These are phyloP conservation scores for Fraxinus paxiana DNA, from an alignment of 305 asterid genomes.

Conservation along the genomic window DNA sequence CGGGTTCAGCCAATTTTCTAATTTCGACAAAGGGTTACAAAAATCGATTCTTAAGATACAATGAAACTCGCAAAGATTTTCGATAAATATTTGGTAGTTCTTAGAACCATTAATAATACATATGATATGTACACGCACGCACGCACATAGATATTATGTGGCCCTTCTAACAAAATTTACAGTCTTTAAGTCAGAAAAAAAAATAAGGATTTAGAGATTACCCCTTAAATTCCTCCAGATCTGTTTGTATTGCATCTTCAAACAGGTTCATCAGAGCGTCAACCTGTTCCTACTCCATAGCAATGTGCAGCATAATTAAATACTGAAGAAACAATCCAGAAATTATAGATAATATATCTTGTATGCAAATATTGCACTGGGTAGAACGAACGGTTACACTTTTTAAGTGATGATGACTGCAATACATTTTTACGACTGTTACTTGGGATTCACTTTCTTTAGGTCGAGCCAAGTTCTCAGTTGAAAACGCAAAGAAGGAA, in stretches of 20 bases:
- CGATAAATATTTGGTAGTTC: background rate
- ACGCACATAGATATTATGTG: background rate
- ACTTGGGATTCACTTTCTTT: slow-evolving; percentile 16
- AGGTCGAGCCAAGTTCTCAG: slow-evolving; percentile 27
- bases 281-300: slow-evolving; percentile 23
- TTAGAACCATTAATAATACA: background rate
- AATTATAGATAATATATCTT: background rate
- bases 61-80: background rate
- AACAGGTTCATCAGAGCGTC: slow-evolving; percentile 20
- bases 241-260: background rate
- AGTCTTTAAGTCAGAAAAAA: background rate
- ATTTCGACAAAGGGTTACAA: background rate
- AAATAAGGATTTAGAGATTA: background rate
- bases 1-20: background rate
- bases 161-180: background rate
- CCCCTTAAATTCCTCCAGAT: slow-evolving; percentile 8
- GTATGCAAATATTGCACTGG: background rate
- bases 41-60: no score
- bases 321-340: background rate
- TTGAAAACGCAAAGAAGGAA: slow-evolving; percentile 19
- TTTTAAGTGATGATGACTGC: background rate
- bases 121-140: no score
- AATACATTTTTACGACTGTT: background rate
- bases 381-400: background rate
- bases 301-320: background rate